phyloP scores from a whole-genome alignment of 2,329 filamentous ascomycete species.

The Curvularia lunata region DNA sequence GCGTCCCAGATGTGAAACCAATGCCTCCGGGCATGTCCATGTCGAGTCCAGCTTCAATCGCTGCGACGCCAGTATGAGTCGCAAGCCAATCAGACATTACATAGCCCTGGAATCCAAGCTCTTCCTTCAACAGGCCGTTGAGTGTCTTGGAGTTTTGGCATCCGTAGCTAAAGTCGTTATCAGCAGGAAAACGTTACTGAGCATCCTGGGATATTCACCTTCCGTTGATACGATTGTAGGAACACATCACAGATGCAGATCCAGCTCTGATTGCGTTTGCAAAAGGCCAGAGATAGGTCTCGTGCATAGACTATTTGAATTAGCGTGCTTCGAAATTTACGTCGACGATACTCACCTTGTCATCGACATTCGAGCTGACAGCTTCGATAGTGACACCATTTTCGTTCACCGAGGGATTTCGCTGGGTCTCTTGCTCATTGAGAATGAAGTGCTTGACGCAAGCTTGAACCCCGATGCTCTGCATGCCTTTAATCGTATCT shows the following conservation, averaged over 20 bases:
- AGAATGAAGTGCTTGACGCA: slow-evolving; percentile 61
- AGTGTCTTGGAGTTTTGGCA: slow-evolving; percentile 50
- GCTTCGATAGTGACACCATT: slow-evolving; percentile 59
- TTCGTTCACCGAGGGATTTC: slow-evolving; percentile 29
- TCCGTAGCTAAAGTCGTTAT: slow-evolving; percentile 10
- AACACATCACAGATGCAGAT: slow-evolving; percentile 63
- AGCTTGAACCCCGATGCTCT: slow-evolving; percentile 51
- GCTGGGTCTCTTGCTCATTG: slow-evolving; percentile 65
- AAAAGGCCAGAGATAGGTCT: slow-evolving; percentile 64
- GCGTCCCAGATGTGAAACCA: slow-evolving; percentile 13
- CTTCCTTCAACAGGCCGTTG: slow-evolving; percentile 59
- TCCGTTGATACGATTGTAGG: slow-evolving; percentile 38
- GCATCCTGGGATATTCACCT: not conserved
- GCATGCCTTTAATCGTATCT: slow-evolving; percentile 48
- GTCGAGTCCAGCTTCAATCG: slow-evolving; percentile 56
- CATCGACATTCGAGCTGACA: slow-evolving; percentile 63
- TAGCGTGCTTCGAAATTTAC: too few relatives aligned
- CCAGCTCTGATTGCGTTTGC: slow-evolving; percentile 66
- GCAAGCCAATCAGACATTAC: slow-evolving; percentile 54
- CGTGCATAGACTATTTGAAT: slow-evolving; percentile 55
- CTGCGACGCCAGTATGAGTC: slow-evolving; percentile 52
- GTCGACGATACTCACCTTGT: not conserved
- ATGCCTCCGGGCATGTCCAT: slow-evolving; percentile 55
- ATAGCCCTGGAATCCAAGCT: slow-evolving; percentile 58
- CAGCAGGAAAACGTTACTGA: slow-evolving; percentile 4